A percentile compares a stretch with the other conserved stretches of the same genome.
phyloP scores from a whole-genome alignment of 2,329 filamentous ascomycete species.

The Rhynchosporium agropyri region DNA sequence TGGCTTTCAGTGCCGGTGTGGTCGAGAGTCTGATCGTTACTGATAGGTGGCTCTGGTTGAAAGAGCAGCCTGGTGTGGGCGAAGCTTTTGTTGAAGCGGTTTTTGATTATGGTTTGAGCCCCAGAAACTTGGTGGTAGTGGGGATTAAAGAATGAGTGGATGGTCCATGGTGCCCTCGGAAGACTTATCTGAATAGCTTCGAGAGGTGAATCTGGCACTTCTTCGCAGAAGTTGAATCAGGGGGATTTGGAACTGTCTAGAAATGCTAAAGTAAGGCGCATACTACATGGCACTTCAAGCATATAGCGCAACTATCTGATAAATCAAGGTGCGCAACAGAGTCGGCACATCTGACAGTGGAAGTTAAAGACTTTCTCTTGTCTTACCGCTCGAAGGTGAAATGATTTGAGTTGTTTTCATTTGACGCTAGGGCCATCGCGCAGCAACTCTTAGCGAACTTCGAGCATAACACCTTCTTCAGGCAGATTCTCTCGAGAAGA shows the following conservation, averaged over 20 bases:
- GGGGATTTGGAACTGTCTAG: background rate
- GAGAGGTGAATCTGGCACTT: too few species aligned
- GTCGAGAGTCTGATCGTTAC: slow-evolving; percentile 88
- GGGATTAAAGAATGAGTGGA: slow-evolving; percentile 66
- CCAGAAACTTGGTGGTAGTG: slow-evolving; percentile 89
- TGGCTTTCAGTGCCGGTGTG: slow-evolving; percentile 91
- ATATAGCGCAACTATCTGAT: background rate
- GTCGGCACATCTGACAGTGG: too few species aligned
- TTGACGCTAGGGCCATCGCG: background rate
- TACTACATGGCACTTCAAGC: background rate
- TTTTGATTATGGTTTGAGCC: slow-evolving; percentile 85
- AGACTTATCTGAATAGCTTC: background rate
- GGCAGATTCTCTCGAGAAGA: background rate
- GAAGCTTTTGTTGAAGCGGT: slow-evolving; percentile 91
- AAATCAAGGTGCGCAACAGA: too few species aligned
- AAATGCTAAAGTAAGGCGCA: background rate
- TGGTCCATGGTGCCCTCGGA: background rate
- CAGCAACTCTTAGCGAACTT: background rate
- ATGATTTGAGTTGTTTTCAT: too few species aligned
- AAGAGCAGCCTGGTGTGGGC: slow-evolving; percentile 73
- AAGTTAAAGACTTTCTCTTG: too few species aligned
- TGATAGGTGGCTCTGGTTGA: slow-evolving; percentile 86
- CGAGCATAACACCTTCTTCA: background rate
- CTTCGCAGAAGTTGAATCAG: background rate
- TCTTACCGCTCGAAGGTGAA: too few species aligned